phyloP scores from a whole-genome alignment of 106 monocot genomes.

The Allium cepa region DNA sequence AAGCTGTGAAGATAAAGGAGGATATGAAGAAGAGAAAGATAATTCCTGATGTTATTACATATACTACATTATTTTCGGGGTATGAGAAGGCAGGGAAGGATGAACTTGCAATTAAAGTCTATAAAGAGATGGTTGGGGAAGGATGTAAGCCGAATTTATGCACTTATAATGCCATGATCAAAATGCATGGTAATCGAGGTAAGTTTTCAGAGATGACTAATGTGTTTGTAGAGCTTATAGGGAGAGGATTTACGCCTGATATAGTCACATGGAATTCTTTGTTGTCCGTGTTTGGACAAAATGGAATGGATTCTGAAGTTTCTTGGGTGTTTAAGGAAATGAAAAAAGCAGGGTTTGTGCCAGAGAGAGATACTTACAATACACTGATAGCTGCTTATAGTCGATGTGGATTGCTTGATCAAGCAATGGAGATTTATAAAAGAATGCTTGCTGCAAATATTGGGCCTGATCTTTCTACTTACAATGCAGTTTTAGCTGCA shows the following conservation, averaged over 20 bases:
- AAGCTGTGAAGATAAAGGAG: constrained; percentile 68
- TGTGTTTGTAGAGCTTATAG: constrained; percentile 66
- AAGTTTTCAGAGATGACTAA: constrained; percentile 80
- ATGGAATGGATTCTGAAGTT: constrained; percentile 76
- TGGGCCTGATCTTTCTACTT: constrained; percentile 85
- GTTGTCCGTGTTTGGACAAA: constrained; percentile 87
- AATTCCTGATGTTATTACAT: constrained; percentile 78
- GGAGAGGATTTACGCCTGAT: constrained; percentile 55
- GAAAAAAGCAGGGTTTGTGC: constrained; percentile 93
- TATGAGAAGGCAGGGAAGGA: constrained; percentile 92
- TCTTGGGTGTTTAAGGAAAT: constrained; percentile 93
- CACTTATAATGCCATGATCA: constrained; percentile 88
- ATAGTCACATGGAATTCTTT: constrained; percentile 96
- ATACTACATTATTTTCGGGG: constrained; percentile 83
- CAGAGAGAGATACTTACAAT: constrained; percentile 93
- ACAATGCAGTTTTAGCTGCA: constrained; percentile 88
- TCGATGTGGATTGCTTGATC: constrained; percentile 74
- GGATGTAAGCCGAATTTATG: constrained; percentile 79
- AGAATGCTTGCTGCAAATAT: constrained; percentile 80
- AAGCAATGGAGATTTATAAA: constrained; percentile 87
- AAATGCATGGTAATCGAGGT: constrained; percentile 82
- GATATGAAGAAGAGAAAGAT: constrained; percentile 86
- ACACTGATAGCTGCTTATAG: constrained; percentile 92
- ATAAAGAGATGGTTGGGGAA: constrained; percentile 62
- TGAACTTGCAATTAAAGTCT: constrained; percentile 41